Evolutionary conservation across 176 grass and related monocot species (phyloP), one percentile per base, ranked within the genome.

Genomic region (Coix lacrymajobi): DNA sequence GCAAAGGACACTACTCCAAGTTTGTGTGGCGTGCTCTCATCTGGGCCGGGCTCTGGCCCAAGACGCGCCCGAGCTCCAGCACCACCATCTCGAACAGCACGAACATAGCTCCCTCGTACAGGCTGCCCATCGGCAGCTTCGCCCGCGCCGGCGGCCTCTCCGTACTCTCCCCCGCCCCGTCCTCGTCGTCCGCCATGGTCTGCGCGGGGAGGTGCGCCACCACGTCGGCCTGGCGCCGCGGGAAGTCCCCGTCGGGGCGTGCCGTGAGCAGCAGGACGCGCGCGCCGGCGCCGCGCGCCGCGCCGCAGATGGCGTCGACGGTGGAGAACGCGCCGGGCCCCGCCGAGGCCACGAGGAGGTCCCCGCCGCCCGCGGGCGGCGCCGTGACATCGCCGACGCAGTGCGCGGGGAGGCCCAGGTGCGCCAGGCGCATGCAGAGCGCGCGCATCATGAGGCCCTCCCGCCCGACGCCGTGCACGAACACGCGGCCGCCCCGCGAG

Each of bases 81-180:
- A 95, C 90, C 78, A 84, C 90, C 92, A 95, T 98, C 84, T 98
- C 96, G 81, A 91, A 98, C 62, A 98, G 92, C 86, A 98, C 96
- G 76, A 93, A 98, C 96, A 98, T 70, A 15, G 87, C 96, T 13
- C 96, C 92, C 77, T 94, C 92, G 73, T 97, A 97, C 81, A 97
- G 60, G 79, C 92, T 95, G 62, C 96, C 96, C 96, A 98, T 98
- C 62, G 96, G 92, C 64, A 98, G 88, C 79, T 84, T 98, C 82
- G 85, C 84, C 69, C 1, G 38, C 54, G 75, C 14, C n/a, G 38
- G 6, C 68, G 64, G 37, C 24, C 62, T 62, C 54, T 46, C 74
- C 30, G 25, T n/a, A n/a, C n/a, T 6, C 20, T 12, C 69, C 46
- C 25, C 11, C 44, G 8, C 43, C 17, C 40, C 67, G 19, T 69